Conservation (phyloP, 202 grass and related monocot species). For the Panicum virgatum region DNA sequence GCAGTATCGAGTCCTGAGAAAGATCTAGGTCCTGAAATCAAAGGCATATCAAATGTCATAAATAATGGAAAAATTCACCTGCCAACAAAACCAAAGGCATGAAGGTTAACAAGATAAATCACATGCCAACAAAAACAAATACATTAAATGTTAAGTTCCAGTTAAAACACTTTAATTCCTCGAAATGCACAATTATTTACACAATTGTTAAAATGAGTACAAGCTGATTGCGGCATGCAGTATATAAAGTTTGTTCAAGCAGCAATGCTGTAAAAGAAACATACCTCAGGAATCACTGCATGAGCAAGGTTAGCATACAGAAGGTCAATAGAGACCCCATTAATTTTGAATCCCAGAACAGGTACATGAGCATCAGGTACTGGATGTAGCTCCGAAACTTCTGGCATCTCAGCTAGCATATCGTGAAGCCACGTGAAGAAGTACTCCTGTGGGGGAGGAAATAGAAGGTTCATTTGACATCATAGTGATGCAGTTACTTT, state of each 20-base stretch:
- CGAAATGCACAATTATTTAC: background rate
- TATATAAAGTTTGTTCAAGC: constrained; percentile 14
- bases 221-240: constrained; percentile 3
- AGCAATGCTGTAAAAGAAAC: constrained; percentile 33
- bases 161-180: background rate
- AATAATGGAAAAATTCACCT: background rate
- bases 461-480: constrained; percentile 33
- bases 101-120: constrained; percentile 9
- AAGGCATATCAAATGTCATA: constrained; percentile 4
- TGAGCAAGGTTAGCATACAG: constrained; percentile 87
- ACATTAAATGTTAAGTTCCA: constrained; percentile 5
- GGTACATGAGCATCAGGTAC: constrained; percentile 98
- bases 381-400: constrained; percentile 84
- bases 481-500: background rate
- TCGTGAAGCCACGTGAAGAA: constrained; percentile 79
- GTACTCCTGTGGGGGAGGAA: constrained; percentile 62
- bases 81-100: background rate
- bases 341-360: constrained; percentile 82
- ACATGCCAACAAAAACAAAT: constrained; percentile 8
- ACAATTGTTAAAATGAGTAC: constrained; percentile 11
- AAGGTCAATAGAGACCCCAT: constrained; percentile 89
- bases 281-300: constrained; percentile 91
- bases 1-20: constrained; percentile 85
- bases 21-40: constrained; percentile 82
- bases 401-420: constrained; percentile 88